Base-by-base conservation (phyloP, 179 eudicot species). In the Actinidia polygama region DNA sequence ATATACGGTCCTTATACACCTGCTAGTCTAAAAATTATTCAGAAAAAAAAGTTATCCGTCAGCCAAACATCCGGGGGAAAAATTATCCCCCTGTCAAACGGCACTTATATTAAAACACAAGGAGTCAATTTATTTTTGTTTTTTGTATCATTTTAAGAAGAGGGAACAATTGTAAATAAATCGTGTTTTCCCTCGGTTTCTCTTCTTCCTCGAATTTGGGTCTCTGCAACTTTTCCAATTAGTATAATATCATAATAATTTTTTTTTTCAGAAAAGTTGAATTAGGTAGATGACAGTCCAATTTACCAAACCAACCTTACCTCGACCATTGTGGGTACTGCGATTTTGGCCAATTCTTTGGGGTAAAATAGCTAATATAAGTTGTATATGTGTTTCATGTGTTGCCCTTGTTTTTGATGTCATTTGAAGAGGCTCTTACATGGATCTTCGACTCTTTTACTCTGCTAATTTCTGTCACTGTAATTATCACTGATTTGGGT, bases 281-380 rank as follows among this genome's bases (percentile, higher is more conserved):
- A 54, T 69, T 80, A 14, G 83, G 83, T 80, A 9, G 77, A 44
- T 71, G 23, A 26, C 55, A 16, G 66, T 21, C 1, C 69, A 44
- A 71, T 70, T 80, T 80, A 40, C 67, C 82, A 69, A 54, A 54
- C 67, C 44, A 49, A 51, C 49, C 82, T 9, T 19, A 7, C 76
- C 3, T 40, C 51, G 21, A 8, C 3, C 6, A 14, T 18, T 6
- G 5, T 3, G 12, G 23, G 69, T 21, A 7, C 44, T 47, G 12
- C 21, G 59, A 24, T 7, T 47, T 78, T 64, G 8, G 23, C 53
- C 64, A 21, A 36, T 67, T 40, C 54, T 40, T 1, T 66, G 44
- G 66, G 83, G 83, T 57, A 80, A 69, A 36, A 36, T 66, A 18
- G 82, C 58, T 8, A 6, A 9, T n/a, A 16, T 10, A 8, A 16